Conservation (phyloP, 495 filamentous ascomycete genomes). For the Sporormia fimetaria region DNA sequence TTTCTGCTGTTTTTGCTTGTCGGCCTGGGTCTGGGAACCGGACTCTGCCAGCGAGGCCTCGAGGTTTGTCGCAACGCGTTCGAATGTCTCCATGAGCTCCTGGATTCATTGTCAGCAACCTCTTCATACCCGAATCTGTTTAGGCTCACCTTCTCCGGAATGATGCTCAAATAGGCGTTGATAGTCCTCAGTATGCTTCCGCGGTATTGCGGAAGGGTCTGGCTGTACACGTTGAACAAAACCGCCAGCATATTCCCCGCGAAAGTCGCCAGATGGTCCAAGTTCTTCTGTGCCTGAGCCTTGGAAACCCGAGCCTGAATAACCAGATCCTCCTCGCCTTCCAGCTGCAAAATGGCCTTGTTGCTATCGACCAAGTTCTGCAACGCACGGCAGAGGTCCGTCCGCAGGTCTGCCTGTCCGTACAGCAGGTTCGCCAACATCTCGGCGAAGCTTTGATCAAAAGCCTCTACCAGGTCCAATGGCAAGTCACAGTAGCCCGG, state of each 20-base stretch:
- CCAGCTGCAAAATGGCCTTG: slow-evolving; percentile 55
- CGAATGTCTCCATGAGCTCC: slow-evolving; percentile 79
- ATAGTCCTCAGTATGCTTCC: slow-evolving; percentile 85
- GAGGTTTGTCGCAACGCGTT: slow-evolving; percentile 72
- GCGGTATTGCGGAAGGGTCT: slow-evolving; percentile 84
- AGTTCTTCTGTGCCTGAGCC: slow-evolving; percentile 59
- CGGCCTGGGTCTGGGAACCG: slow-evolving; percentile 37
- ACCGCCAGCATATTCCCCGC: slow-evolving; percentile 84
- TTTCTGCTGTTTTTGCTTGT: slow-evolving; percentile 45
- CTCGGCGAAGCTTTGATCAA: slow-evolving; percentile 88
- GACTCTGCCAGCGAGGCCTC: slow-evolving; percentile 59
- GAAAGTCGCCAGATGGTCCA: slow-evolving; percentile 64
- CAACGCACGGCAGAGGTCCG: slow-evolving; percentile 74
- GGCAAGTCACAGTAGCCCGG: slow-evolving; percentile 92
- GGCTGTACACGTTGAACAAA: slow-evolving; percentile 94
- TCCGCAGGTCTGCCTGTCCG: slow-evolving; percentile 73
- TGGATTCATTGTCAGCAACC: slow-evolving; percentile 30
- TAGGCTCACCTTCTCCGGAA: slow-evolving; percentile 46
- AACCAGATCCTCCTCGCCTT: slow-evolving; percentile 52
- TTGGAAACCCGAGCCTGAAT: slow-evolving; percentile 63
- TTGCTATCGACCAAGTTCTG: slow-evolving; percentile 85
- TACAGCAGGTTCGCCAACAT: slow-evolving; percentile 84
- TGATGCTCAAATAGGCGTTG: slow-evolving; percentile 86
- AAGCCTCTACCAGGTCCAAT: slow-evolving; percentile 53
- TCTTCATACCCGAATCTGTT: neutral